Base-by-base conservation (phyloP, 2,329 filamentous ascomycete genomes). In the Claviceps cyperi region DNA sequence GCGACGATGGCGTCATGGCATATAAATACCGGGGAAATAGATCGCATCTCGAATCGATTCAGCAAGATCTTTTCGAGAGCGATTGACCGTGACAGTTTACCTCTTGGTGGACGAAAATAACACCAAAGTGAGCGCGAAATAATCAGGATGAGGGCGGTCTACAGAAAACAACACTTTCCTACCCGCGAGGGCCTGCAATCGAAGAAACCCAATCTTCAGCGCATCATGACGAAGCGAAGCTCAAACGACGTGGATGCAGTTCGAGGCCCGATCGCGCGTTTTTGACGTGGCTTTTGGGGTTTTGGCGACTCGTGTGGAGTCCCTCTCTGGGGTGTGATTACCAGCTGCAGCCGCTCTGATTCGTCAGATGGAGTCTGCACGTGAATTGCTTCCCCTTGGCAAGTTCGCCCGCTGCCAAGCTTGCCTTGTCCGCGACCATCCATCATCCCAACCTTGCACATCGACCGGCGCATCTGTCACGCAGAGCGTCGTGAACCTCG, bases 1-100 rank as follows among this genome's bases (percentile, higher is more conserved):
- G 56, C 58, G 56, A 56, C 51, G 54, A 54, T 61, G 54, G 55
- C 59, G 56, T 54, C 58, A 56, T 58, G 54, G 55, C 54, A 50
- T 41, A 37, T 37, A 41, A 45, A 46, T 40, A 35, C 41, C 46
- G 46, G 41, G 41, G 46, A 44, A 51, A 44, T 41, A 36, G 24
- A 51, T 51, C 46, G 48, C 5, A n/a, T 51, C 41, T 41, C 13
- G 14, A 37, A 51, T 39, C 4, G 7, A 41, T 5, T 35, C 15
- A 28, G 11, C 24, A 41, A 39, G 11, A 8, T 45, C 15, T 37
- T 41, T 7, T 22, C 21, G 47, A 15, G 28, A 32, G 22, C 13
- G 41, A 51, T 51, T 51, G 50, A 48, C 14, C n/a, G 15, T 13
- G 36, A 15, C 2, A 9, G 8, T 15, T 17, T 14, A 24, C 35